Conservation (phyloP, 2,329 filamentous ascomycete genomes). For the Bertia moriformis region DNA sequence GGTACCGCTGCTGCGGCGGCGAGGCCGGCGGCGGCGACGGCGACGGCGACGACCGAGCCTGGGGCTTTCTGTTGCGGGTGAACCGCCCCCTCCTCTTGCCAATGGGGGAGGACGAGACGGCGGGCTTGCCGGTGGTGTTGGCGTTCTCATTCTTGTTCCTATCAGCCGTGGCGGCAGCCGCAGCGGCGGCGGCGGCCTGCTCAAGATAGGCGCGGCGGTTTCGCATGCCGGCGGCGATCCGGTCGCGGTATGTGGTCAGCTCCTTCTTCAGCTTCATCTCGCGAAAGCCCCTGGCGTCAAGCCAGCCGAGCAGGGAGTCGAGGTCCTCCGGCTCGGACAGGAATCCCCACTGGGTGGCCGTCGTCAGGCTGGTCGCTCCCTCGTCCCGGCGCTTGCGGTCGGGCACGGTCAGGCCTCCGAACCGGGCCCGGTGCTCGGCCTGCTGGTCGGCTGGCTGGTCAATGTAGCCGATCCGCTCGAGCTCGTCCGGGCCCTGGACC, state of each 20-base stretch:
- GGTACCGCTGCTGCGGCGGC: slow-evolving; percentile 25
- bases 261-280: slow-evolving; percentile 83
- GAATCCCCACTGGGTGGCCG: slow-evolving; percentile 77
- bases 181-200: slow-evolving; percentile 14
- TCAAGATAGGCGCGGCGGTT: slow-evolving; percentile 60
- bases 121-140: too few species aligned
- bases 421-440: slow-evolving; percentile 61
- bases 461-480: slow-evolving; percentile 76
- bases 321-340: slow-evolving; percentile 69
- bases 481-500: slow-evolving; percentile 86
- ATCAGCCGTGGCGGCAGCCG: slow-evolving; percentile 22
- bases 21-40: slow-evolving; percentile 24
- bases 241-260: slow-evolving; percentile 59
- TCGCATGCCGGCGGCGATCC: slow-evolving; percentile 67
- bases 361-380: slow-evolving; percentile 62
- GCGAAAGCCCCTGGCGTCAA: slow-evolving; percentile 73
- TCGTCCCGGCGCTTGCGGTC: slow-evolving; percentile 80
- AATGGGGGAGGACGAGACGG: background rate
- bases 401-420: slow-evolving; percentile 68
- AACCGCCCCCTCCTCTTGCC: slow-evolving; percentile 28
- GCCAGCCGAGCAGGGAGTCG: slow-evolving; percentile 70
- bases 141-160: slow-evolving; percentile 12
- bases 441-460: slow-evolving; percentile 59
- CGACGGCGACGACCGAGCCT: too few species aligned
- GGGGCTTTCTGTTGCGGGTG: slow-evolving; percentile 26